phyloP scores from a whole-genome alignment of 352 stramenopile species.

The Pythium myriotylum region DNA sequence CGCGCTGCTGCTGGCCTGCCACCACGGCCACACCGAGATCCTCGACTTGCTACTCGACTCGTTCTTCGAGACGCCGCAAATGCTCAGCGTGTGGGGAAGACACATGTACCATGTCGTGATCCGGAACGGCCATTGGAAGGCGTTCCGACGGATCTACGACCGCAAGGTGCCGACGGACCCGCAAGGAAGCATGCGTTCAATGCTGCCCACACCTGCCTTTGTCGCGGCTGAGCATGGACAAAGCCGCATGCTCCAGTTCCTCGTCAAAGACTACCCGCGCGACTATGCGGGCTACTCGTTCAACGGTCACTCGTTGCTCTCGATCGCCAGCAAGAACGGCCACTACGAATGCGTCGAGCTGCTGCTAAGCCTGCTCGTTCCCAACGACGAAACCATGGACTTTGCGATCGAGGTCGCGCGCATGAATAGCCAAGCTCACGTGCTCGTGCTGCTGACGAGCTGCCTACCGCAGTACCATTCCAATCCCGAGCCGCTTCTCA shows the following conservation, averaged over 20 bases:
- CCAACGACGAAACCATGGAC: constrained; percentile 38
- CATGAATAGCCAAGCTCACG: constrained; percentile 57
- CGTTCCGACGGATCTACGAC: constrained; percentile 59
- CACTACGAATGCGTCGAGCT: constrained; percentile 74
- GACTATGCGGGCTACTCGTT: constrained; percentile 55
- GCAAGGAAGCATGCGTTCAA: constrained; percentile 28
- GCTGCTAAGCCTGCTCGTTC: constrained; percentile 41
- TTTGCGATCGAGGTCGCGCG: constrained; percentile 54
- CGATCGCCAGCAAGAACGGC: constrained; percentile 59
- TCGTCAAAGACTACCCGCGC: constrained; percentile 37
- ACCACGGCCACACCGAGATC: constrained; percentile 47
- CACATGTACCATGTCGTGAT: constrained; percentile 78
- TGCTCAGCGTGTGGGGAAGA: constrained; percentile 49
- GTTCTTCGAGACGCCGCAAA: constrained; percentile 49
- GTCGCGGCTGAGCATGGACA: constrained; percentile 59
- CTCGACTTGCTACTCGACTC: constrained; percentile 63
- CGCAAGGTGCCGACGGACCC: constrained; percentile 36
- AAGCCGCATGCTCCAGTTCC: constrained; percentile 49
- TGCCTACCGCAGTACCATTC: constrained; percentile 53
- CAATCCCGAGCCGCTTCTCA: not conserved
- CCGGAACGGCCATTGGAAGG: constrained; percentile 56
- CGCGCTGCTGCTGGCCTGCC: constrained; percentile 64
- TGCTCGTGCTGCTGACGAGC: constrained; percentile 72
- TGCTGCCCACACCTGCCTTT: constrained; percentile 58
- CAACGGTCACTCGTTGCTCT: constrained; percentile 62